Evolutionary conservation across 2,329 filamentous ascomycete species (phyloP), one percentile per base, ranked within the genome.

Genomic region (Penicillium janthinellum): DNA sequence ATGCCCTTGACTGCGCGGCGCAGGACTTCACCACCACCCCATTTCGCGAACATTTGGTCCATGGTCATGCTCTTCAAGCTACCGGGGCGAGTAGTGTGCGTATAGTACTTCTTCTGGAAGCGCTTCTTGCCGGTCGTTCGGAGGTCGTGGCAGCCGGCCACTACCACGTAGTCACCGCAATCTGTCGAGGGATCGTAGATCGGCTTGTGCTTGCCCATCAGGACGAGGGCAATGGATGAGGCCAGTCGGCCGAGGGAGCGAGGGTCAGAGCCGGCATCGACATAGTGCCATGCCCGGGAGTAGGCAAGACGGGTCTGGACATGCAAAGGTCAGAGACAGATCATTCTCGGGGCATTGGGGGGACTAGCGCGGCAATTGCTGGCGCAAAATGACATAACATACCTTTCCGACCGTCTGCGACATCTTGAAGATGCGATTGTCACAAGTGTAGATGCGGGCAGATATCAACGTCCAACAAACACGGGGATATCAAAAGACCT

Each of bases 161-260:
- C 93, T 0, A 99, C 94, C 12, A 99, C 93, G 78, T 99, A 99
- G 86, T 99, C 95, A 69, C 95, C 95, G 84, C 95, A 98, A 83
- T 99, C 95, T 62, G 93, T 97, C 22, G 92, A 96, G 1, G 95
- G 95, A 79, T 98, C 91, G 81, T 88, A 99, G 77, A 95, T 96
- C 22, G 95, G 95, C 81, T 99, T 99, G 85, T 99, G 90, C 84
- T 99, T 99, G 80, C 95, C 95, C 93, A 98, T 97, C 54, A 97
- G 87, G 61, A 91, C 83, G 56, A 89, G 83, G 63, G 93, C 94
- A 77, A 97, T 96, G 64, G 90, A 88, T 55, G 90, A 92, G 62
- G 94, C 94, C 54, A 97, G 84, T 44, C 94, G 92, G 68, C 94
- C 94, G 42, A 97, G 89, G n/a, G 92, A 88, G 14, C 92, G 92